Evolutionary conservation across 1,284 basidiomycete species (phyloP).

Genomic region (Jaminaea rosea): DNA sequence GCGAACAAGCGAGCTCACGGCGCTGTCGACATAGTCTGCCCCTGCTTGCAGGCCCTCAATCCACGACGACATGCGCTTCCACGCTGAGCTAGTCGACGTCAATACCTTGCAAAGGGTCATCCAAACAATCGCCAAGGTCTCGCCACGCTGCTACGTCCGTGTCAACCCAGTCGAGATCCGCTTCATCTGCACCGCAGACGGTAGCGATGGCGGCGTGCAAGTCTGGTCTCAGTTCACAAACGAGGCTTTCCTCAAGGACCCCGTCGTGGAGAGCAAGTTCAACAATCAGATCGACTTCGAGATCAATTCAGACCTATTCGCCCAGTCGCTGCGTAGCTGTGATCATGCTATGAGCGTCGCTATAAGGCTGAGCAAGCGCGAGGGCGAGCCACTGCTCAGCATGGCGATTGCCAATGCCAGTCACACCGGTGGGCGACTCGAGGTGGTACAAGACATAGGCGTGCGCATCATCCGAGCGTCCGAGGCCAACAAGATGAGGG

Average conservation of each 20-base stretch:
- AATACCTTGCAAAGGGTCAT: background rate
- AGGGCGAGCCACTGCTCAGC: conserved; percentile 39
- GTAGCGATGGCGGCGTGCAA: background rate
- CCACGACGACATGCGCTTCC: background rate
- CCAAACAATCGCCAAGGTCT: background rate
- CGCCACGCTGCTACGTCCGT: background rate
- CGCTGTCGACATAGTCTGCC: no score
- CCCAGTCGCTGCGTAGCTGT: conserved; percentile 36
- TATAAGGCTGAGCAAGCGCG: conserved; percentile 42
- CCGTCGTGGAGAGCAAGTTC: conserved; percentile 46
- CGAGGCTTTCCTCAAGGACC: conserved; percentile 29
- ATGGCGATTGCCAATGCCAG: conserved; percentile 21
- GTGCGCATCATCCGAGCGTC: conserved; percentile 42
- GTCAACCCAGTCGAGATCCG: background rate
- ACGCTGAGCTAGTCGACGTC: background rate
- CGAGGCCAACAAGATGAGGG: conserved; percentile 38
- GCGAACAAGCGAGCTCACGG: no score
- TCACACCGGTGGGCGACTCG: conserved; percentile 21
- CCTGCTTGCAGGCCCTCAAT: no score
- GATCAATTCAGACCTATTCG: conserved; percentile 41
- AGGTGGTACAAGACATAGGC: conserved; percentile 43
- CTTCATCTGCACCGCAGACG: conserved; percentile 1
- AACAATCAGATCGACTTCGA: conserved; percentile 48
- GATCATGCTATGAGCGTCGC: conserved; percentile 29
- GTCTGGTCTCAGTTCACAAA: background rate